Base-by-base conservation (phyloP, 768 basidiomycete genomes). In the Termitomyces sp. region DNA sequence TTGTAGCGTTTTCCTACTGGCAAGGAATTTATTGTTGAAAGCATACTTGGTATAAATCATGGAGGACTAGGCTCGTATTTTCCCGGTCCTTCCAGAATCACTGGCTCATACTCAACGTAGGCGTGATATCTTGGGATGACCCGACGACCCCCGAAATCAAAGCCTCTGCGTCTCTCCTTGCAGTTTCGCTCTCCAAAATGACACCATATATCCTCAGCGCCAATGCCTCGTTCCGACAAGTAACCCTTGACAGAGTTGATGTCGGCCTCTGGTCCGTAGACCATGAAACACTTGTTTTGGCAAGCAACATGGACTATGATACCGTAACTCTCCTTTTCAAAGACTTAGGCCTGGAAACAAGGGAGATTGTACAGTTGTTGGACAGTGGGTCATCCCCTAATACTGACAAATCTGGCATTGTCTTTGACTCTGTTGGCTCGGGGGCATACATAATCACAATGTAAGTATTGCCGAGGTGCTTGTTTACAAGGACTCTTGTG, bases 31-130 rank as follows among this genome's bases (percentile, higher is more conserved):
- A 73, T 88, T 15, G 78, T 88, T 3, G 73, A 88, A 68, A 79
- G 75, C 59, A 74, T 86, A 34, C 64, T 90, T 17, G 83, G 78
- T 1, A 82, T 90, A 64, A 89, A 87, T 57, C 87, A 89, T 53
- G 86, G 88, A 6, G 85, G 74, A 1, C 65, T 82, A 6, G 85
- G 84, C 71, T 59, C 22, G 74, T 62, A 35, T 32, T 38, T 32
- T 2, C 10, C n/a, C 30, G 6, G 5, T 48, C 19, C 45, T 43
- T 19, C 28, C 30, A 9, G 28, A 34, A 21, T 17, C 34, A 24
- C 17, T 12, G 28, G 9, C 37, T 56, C n/a, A 35, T 50, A 12
- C 22, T 19, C 17, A 45, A 8, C 28, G 46, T 7, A 75, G 74
- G 73, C 4, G 77, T 83, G 2, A 68, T 78, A 19, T 75, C 79